phyloP scores from a whole-genome alignment of 1,139 yeast genomes.

The Hanseniaspora uvarum region DNA sequence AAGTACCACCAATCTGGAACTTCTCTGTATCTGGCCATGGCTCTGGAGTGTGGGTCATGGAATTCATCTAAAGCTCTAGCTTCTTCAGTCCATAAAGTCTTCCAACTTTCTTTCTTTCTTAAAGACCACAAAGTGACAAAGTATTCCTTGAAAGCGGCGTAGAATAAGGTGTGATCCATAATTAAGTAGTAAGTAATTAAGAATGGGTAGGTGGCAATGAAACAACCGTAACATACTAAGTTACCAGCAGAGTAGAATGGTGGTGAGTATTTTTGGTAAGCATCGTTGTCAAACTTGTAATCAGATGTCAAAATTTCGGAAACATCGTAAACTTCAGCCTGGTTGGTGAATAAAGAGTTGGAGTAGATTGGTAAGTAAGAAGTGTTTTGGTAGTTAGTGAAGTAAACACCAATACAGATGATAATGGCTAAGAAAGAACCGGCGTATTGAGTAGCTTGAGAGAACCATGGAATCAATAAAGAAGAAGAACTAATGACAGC shows the following conservation, averaged over 20 bases:
- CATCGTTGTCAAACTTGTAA: slow-evolving; percentile 33
- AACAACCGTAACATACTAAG: slow-evolving; percentile 46
- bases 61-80: slow-evolving; percentile 28
- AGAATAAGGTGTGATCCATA: slow-evolving; percentile 27
- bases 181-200: slow-evolving; percentile 39
- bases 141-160: slow-evolving; percentile 26
- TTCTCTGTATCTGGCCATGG: slow-evolving; percentile 48
- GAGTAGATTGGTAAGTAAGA: slow-evolving; percentile 48
- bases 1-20: slow-evolving; percentile 57
- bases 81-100: slow-evolving; percentile 19
- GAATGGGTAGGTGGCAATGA: slow-evolving; percentile 50
- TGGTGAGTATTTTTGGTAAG: slow-evolving; percentile 41
- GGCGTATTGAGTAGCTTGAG: slow-evolving; percentile 35
- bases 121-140: slow-evolving; percentile 29
- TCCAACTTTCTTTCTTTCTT: slow-evolving; percentile 25
- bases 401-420: slow-evolving; percentile 39
- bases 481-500: slow-evolving; percentile 32
- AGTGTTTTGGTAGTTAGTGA: slow-evolving; percentile 42
- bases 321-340: slow-evolving; percentile 38
- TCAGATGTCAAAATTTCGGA: slow-evolving; percentile 36
- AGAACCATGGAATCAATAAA: slow-evolving; percentile 40
- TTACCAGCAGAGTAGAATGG: slow-evolving; percentile 54
- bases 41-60: slow-evolving; percentile 46
- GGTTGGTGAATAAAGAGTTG: slow-evolving; percentile 41
- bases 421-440: slow-evolving; percentile 40